Evolutionary conservation across 2,329 filamentous ascomycete genomes (phyloP).

Genomic region (Aspergillus viridinutans): DNA sequence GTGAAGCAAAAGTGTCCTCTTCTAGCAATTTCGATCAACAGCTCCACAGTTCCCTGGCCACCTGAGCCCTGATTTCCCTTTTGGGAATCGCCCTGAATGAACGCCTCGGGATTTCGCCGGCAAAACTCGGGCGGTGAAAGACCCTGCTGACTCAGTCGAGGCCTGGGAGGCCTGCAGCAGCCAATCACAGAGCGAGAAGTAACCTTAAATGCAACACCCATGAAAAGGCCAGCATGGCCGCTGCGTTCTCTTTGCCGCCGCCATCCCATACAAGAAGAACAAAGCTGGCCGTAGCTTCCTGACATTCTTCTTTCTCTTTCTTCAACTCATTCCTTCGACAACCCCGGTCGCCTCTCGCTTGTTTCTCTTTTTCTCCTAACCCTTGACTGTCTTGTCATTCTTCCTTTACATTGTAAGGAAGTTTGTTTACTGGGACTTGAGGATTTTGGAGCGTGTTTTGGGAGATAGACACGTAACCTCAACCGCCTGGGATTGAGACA

Average conservation of each 20-base stretch:
- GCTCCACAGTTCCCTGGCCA: not conserved
- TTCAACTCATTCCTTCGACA: slow-evolving; percentile 8
- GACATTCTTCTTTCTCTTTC: slow-evolving; percentile 8
- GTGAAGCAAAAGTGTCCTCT: slow-evolving; percentile 13
- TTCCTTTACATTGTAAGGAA: slow-evolving; percentile 3
- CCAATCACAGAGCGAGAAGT: slow-evolving; percentile 39
- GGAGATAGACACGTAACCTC: not conserved
- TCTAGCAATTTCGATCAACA: slow-evolving; percentile 31
- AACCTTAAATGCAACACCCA: slow-evolving; percentile 28
- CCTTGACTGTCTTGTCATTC: slow-evolving; percentile 11
- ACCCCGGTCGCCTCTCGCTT: slow-evolving; percentile 7
- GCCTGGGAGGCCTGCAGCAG: slow-evolving; percentile 1
- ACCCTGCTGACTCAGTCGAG: slow-evolving; percentile 28
- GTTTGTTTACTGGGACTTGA: slow-evolving; percentile 6
- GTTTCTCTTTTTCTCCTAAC: slow-evolving; percentile 17
- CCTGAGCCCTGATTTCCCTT: not conserved
- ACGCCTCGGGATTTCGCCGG: slow-evolving; percentile 3
- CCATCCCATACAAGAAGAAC: slow-evolving; percentile 29
- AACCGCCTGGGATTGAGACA: not conserved
- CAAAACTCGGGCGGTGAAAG: slow-evolving; percentile 23
- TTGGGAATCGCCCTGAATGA: not conserved
- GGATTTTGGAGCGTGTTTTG: slow-evolving; percentile 3
- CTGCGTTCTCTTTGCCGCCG: slow-evolving; percentile 27
- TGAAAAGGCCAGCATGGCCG: slow-evolving; percentile 46
- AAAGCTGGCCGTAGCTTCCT: slow-evolving; percentile 17